Conservation (phyloP, 352 stramenopile species). For the Pythium periplocum region DNA sequence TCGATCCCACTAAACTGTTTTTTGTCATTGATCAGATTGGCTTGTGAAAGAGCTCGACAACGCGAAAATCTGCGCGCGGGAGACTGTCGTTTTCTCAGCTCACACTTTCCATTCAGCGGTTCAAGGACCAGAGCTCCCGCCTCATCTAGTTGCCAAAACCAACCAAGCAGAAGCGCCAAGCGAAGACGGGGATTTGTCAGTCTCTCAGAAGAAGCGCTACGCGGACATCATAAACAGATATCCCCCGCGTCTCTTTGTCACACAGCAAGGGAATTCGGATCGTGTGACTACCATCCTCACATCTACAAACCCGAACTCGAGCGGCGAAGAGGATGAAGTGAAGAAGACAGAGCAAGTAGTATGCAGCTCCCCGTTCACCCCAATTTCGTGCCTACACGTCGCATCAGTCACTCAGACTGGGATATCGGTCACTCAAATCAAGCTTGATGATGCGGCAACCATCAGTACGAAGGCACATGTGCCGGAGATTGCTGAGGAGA, state of each 20-base stretch:
- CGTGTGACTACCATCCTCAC: constrained; percentile 34
- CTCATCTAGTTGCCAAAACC: constrained; percentile 7
- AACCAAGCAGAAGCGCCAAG: constrained; percentile 21
- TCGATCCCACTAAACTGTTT: no score
- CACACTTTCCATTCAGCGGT: constrained; percentile 20
- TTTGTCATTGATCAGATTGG: constrained; percentile 41
- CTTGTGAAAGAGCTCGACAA: constrained; percentile 73
- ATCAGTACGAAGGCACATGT: neutral
- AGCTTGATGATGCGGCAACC: neutral
- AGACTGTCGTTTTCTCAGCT: constrained; percentile 48
- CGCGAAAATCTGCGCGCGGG: constrained; percentile 68
- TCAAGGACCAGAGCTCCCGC: constrained; percentile 18
- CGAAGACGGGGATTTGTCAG: neutral
- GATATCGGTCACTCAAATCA: constrained; percentile 26
- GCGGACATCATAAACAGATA: constrained; percentile 10
- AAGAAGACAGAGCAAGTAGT: constrained; percentile 59
- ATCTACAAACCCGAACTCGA: constrained; percentile 6
- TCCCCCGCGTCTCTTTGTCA: constrained; percentile 16
- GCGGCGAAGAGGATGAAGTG: constrained; percentile 30
- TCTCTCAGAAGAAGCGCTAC: constrained; percentile 10
- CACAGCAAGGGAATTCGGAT: constrained; percentile 15
- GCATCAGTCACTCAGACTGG: constrained; percentile 41
- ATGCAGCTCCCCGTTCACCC: constrained; percentile 33
- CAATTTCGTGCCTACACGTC: constrained; percentile 26
- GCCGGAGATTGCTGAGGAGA: constrained; percentile 10